Evolutionary conservation across 2,329 filamentous ascomycete genomes (phyloP).

Genomic region (Fusarium concolor): DNA sequence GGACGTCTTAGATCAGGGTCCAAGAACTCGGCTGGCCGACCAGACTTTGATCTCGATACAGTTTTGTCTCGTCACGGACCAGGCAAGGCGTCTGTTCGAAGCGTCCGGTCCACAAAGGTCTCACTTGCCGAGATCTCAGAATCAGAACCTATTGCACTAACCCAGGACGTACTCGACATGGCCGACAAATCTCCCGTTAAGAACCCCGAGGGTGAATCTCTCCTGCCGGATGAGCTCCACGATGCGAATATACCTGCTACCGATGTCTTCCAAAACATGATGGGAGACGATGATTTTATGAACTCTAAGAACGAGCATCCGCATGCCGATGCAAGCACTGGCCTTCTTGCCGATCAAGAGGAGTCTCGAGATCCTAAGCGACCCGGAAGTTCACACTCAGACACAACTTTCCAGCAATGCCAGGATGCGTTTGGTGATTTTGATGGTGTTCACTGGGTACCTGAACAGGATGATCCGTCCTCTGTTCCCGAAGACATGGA

Average conservation of each 20-base stretch:
- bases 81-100: slow-evolving; percentile 65
- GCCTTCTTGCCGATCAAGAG: slow-evolving; percentile 30
- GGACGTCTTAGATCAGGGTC: slow-evolving; percentile 67
- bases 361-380: slow-evolving; percentile 39
- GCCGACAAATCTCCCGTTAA: slow-evolving; percentile 60
- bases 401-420: slow-evolving; percentile 73
- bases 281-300: slow-evolving; percentile 44
- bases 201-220: slow-evolving; percentile 55
- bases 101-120: slow-evolving; percentile 62
- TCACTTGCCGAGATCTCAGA: slow-evolving; percentile 69
- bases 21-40: slow-evolving; percentile 57
- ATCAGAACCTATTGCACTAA: slow-evolving; percentile 64
- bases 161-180: slow-evolving; percentile 64
- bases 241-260: slow-evolving; percentile 48
- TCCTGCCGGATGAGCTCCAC: slow-evolving; percentile 53
- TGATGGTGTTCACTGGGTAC: slow-evolving; percentile 80
- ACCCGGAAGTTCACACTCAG: slow-evolving; percentile 63
- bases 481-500: slow-evolving; percentile 31
- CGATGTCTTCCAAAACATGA: slow-evolving; percentile 52
- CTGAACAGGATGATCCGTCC: slow-evolving; percentile 56
- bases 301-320: slow-evolving; percentile 14
- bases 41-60: slow-evolving; percentile 56
- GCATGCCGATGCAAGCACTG: slow-evolving; percentile 22
- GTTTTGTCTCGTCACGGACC: slow-evolving; percentile 63
- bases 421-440: slow-evolving; percentile 81